phyloP scores from a whole-genome alignment of 169 alveolate species.

The Miamiensis avidus region DNA sequence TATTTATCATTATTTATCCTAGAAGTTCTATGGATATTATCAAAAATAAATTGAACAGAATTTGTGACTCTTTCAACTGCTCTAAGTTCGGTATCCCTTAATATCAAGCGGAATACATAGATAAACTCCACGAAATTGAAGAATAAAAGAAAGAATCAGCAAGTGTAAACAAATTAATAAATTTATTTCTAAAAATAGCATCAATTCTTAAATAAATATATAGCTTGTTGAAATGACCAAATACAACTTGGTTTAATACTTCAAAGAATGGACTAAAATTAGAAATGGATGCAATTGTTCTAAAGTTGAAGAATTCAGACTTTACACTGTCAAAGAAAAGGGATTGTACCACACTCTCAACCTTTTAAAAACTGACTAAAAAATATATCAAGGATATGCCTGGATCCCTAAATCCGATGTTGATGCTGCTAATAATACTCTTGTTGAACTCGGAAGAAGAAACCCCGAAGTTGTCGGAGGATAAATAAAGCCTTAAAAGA shows the following conservation, averaged over 20 bases:
- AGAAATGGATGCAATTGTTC: conserved; percentile 60
- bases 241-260: conserved; percentile 1
- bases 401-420: conserved; percentile 95
- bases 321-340: conserved; percentile 94
- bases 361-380: conserved; percentile 80
- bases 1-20: conserved; percentile 94
- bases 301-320: conserved; percentile 91
- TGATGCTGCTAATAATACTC: conserved; percentile 82
- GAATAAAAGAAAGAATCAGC: conserved; percentile 19
- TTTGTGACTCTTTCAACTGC: conserved; percentile 86
- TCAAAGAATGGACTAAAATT: conserved; percentile 1
- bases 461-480: conserved; percentile 3
- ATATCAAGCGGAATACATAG: conserved; percentile 24
- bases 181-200: not conserved
- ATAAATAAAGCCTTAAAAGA: conserved; percentile 69
- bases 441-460: conserved; percentile 73
- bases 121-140: conserved; percentile 10
- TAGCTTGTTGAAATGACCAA: conserved; percentile 6
- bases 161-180: not conserved
- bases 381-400: conserved; percentile 93
- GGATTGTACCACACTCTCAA: conserved; percentile 91
- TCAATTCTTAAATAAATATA: not conserved
- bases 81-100: conserved; percentile 46
- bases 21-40: conserved; percentile 84
- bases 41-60: conserved; percentile 86